Evolutionary conservation across 345 rosid species (phyloP).

Genomic region (Physaria fendleri): DNA sequence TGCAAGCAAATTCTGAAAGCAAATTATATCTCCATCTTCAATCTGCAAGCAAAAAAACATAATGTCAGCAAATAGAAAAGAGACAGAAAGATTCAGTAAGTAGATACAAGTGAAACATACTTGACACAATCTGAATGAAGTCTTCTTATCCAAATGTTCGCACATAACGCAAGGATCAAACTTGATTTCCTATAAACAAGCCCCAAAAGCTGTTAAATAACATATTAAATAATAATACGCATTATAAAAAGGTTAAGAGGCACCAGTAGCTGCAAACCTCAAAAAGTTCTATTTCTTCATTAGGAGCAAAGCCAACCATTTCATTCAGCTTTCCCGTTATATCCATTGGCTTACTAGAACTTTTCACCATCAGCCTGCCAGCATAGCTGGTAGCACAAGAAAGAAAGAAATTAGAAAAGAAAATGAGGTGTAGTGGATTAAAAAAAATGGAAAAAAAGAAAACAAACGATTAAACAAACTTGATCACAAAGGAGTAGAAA

Average conservation of each 20-base stretch:
- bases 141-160: conserved; percentile 69
- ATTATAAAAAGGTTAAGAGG: neutral
- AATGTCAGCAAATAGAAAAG: conserved; percentile 3
- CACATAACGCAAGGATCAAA: conserved; percentile 90
- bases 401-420: neutral
- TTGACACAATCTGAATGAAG: conserved; percentile 67
- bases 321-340: conserved; percentile 62
- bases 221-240: neutral
- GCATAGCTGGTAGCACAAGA: conserved; percentile 40
- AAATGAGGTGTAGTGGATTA: neutral
- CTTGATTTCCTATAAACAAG: conserved; percentile 68
- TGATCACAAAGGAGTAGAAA: neutral
- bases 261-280: conserved; percentile 50
- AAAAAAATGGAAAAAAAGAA: neutral
- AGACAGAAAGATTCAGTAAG: neutral
- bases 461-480: neutral
- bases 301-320: conserved; percentile 86
- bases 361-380: conserved; percentile 83
- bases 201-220: neutral
- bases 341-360: conserved; percentile 70
- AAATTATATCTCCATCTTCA: conserved; percentile 91
- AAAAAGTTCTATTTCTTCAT: conserved; percentile 80
- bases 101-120: conserved; percentile 32
- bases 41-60: conserved; percentile 42
- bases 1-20: conserved; percentile 68